A percentile compares a stretch with the other conserved stretches of the same genome.
phyloP scores from a whole-genome alignment of 192 early-diverging fungal species.

The Spizellomyces punctatus region DNA sequence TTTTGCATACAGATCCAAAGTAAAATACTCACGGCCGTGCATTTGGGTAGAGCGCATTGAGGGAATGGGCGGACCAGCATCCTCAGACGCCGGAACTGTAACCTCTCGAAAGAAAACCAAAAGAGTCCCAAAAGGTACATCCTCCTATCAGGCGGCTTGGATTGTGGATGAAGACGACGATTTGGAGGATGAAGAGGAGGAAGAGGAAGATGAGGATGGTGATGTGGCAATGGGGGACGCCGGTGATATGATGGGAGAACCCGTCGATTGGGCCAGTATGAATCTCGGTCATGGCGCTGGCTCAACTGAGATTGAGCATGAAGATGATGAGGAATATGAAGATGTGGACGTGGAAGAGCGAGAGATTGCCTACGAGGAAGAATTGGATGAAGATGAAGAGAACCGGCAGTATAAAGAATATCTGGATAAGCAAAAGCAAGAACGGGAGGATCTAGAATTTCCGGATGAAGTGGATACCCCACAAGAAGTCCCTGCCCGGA shows the following conservation, averaged over 20 bases:
- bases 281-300: conserved; percentile 22
- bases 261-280: conserved; percentile 28
- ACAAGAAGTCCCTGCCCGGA: conserved; percentile 74
- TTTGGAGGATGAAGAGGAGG: conserved; percentile 61
- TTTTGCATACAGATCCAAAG: conserved; percentile 17
- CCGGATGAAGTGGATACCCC: conserved; percentile 99
- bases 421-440: conserved; percentile 63
- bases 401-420: conserved; percentile 52
- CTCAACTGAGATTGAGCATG: conserved; percentile 5
- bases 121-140: conserved; percentile 67
- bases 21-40: too few relatives aligned
- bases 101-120: conserved; percentile 7
- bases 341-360: conserved; percentile 48
- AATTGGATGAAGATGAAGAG: conserved; percentile 46
- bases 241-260: conserved; percentile 28
- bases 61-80: background rate
- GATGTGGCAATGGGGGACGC: conserved; percentile 55
- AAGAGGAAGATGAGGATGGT: conserved; percentile 41
- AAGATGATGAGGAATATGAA: conserved; percentile 63
- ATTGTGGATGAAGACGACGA: conserved; percentile 83
- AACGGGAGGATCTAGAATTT: conserved; percentile 83
- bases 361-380: conserved; percentile 36
- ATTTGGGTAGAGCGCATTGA: background rate
- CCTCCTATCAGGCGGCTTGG: conserved; percentile 97
- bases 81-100: background rate